Base-by-base conservation (phyloP, 768 basidiomycete genomes). In the Amanita molliuscula region DNA sequence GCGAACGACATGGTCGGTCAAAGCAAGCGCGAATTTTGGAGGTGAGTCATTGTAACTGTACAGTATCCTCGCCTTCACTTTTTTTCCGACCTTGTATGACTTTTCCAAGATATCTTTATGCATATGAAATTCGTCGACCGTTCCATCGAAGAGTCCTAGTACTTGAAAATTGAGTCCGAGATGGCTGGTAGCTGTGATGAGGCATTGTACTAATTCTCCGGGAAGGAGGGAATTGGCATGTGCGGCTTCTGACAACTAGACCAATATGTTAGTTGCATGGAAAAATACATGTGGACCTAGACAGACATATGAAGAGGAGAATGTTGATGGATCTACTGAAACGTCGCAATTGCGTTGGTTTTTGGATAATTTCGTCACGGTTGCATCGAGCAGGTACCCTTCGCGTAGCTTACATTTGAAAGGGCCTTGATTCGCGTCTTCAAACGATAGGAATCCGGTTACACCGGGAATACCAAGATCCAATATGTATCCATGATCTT, bases 401-500 rank as follows among this genome's bases (percentile, higher is more conserved):
- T 83, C 64, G 35, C 70, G 70, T 16, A 92, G 65, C 55, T 60
- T 62, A 4, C 52, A 47, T 23, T 57, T 61, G 52, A 49, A 53
- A 31, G 58, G 60, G n/a, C 59, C 63, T 50, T 74, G 73, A 54
- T 73, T 67, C 1, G 76, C 73, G 40, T 90, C 85, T 59, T 82
- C 81, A 70, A 88, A 88, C 1, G 84, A 75, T 42, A 98, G 62
- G 66, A 97, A 99, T 36, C 89, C 89, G 52, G 88, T 79, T 29
- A 88, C 64, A n/a, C 76, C 82, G 8, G 79, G 63, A 15, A 96
- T 59, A 2, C 93, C 95, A 34, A 96, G 69, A 55, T 93, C 89
- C 6, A 99, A 72, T 50, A 84, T 78, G 67, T 95, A 97, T 1
- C 96, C 94, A 62, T 96, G 90, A 59, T 98, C 96, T 67, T 99